Percentiles rank a stretch among this genome's conserved stretches.
Conservation (phyloP, 176 grass and related monocot species). For the Stipa capillata region DNA sequence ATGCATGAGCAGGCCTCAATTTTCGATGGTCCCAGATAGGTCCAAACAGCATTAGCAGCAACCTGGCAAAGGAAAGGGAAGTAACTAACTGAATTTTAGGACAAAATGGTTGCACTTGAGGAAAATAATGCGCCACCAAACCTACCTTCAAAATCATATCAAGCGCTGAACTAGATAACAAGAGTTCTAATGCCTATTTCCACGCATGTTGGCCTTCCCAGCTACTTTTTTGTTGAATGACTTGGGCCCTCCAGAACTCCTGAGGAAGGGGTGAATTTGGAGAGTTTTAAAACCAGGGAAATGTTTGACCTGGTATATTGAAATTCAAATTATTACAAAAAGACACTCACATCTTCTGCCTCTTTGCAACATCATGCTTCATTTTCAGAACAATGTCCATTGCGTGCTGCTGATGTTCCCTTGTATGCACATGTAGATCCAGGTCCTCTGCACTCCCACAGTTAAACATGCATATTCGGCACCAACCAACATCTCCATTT, state of each 20-base stretch:
- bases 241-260: slow-evolving; percentile 32
- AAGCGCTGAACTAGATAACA: slow-evolving; percentile 1
- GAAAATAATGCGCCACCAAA: neutral
- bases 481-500: slow-evolving; percentile 69
- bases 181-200: slow-evolving; percentile 37
- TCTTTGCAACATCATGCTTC: slow-evolving; percentile 72
- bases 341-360: slow-evolving; percentile 49
- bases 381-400: slow-evolving; percentile 87
- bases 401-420: slow-evolving; percentile 80
- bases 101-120: slow-evolving; percentile 7
- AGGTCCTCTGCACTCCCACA: slow-evolving; percentile 78
- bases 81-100: slow-evolving; percentile 12
- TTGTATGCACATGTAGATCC: slow-evolving; percentile 75
- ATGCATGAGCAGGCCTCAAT: slow-evolving; percentile 18
- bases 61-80: slow-evolving; percentile 32
- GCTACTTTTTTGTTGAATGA: slow-evolving; percentile 35
- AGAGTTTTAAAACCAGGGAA: slow-evolving; percentile 8
- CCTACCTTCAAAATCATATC: slow-evolving; percentile 22
- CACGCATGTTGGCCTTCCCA: slow-evolving; percentile 39
- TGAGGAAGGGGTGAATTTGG: slow-evolving; percentile 7
- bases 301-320: neutral
- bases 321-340: slow-evolving; percentile 25
- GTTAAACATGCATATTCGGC: slow-evolving; percentile 74
- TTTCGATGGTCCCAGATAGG: slow-evolving; percentile 16
- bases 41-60: slow-evolving; percentile 27